Evolutionary conservation across 495 filamentous ascomycete genomes (phyloP), one percentile per base, ranked within the genome.

Genomic region (Sabuloglossum arenarium): DNA sequence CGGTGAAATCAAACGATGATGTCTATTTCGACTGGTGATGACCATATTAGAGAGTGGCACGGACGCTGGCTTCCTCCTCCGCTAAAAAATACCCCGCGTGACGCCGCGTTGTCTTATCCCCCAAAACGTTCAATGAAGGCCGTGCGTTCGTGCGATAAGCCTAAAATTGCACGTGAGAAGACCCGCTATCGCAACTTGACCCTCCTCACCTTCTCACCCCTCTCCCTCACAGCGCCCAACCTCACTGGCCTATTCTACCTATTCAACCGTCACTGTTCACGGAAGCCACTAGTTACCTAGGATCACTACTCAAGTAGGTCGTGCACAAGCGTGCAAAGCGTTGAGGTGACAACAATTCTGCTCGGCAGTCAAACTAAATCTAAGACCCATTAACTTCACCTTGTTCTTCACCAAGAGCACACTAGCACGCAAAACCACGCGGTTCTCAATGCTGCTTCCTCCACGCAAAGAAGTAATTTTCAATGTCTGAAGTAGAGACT

Each of bases 401-500:
- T 32, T 11, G 11, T 43, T n/a, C 39, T 10, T n/a, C 5, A 23
- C 19, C 39, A 23, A 43, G 39, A 5, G 16, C 16, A 43, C 19
- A 19, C 3, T 19, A 43, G 3, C 39, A 21, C n/a, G 4, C 1
- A 43, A 43, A 3, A 43, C 39, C 10, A 43, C 16, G n/a, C 39
- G 21, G 19, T 37, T 37, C 39, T 23, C 47, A 51, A 51, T 51
- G 47, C 47, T 51, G 47, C 47, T 51, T 51, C 47, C 47, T 51
- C 47, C 24, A 51, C 47, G 28, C 12, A 3, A 19, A 19, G 47
- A 27, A 51, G 47, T 10, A 19, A 6, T 51, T 51, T 47, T 19
- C 47, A 14, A 51, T 51, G 47, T 51, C 47, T 29, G 47, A 51
- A 51, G 47, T 51, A 28, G 47, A 16, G 47, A 14, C 47, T 27